These are phyloP conservation scores for Trematosphaeria pertusa DNA, from an alignment of 2,329 filamentous ascomycete genomes.

Conservation along the genomic window DNA sequence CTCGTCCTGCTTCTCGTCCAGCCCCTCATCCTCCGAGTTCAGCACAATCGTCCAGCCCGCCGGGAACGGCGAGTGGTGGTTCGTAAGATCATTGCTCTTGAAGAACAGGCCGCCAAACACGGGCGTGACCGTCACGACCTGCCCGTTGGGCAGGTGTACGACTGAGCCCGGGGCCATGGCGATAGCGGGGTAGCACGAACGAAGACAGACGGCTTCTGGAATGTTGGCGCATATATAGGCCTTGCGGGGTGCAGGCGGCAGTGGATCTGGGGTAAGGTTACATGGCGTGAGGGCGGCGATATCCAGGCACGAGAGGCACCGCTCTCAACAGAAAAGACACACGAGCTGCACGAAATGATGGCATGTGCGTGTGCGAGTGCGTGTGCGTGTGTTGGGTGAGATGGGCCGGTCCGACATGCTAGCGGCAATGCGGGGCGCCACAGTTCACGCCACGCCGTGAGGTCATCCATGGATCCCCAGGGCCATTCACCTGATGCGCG, in stretches of 20 bases:
- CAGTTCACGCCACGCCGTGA: background rate
- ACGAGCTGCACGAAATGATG: background rate
- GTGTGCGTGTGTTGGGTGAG: constrained; percentile 6
- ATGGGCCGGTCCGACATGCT: background rate
- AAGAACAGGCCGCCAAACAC: constrained; percentile 94
- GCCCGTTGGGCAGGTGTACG: constrained; percentile 85
- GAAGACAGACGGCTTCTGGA: constrained; percentile 5
- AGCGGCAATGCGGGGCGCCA: constrained; percentile 14
- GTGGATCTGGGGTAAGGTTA: constrained; percentile 4
- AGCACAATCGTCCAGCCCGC: constrained; percentile 90
- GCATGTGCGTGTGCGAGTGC: too few relatives aligned
- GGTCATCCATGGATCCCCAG: too few relatives aligned
- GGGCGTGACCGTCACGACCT: constrained; percentile 78
- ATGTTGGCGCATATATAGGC: constrained; percentile 3
- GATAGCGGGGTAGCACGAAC: constrained; percentile 34
- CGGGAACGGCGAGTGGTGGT: constrained; percentile 72
- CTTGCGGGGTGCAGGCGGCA: background rate
- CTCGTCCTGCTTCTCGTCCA: constrained; percentile 42
- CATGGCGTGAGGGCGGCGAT: constrained; percentile 15
- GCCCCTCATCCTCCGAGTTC: constrained; percentile 67
- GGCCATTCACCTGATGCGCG: too few relatives aligned
- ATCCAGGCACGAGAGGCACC: background rate
- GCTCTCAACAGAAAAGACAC: background rate
- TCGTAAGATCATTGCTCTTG: constrained; percentile 78
- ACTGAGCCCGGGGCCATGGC: constrained; percentile 53